Conservation (phyloP, 2,329 filamentous ascomycete genomes). For the Sphaerostilbella broomeana region DNA sequence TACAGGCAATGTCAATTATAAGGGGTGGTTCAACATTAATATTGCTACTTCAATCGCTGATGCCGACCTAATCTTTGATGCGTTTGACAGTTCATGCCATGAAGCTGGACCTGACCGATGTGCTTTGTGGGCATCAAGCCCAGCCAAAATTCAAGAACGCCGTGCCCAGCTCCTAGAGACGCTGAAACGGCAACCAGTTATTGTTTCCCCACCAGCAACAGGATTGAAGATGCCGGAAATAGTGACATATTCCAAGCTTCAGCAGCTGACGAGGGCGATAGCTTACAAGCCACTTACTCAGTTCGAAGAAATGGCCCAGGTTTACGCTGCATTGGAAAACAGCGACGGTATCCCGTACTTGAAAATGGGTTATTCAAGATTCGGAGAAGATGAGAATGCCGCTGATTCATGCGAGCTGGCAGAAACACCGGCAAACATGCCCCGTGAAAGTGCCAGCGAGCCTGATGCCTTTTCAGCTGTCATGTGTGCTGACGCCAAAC, state of each 20-base stretch:
- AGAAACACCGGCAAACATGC: conserved; percentile 24
- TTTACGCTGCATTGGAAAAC: conserved; percentile 37
- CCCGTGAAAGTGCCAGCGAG: conserved; percentile 20
- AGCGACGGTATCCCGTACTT: conserved; percentile 41
- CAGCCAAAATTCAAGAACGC: conserved; percentile 32
- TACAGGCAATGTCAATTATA: conserved; percentile 45
- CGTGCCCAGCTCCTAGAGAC: conserved; percentile 34
- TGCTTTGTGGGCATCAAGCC: conserved; percentile 33
- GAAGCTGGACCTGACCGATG: conserved; percentile 43
- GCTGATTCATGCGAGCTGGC: conserved; percentile 16
- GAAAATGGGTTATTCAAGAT: conserved; percentile 19
- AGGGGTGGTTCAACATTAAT: conserved; percentile 44
- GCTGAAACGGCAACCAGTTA: conserved; percentile 37
- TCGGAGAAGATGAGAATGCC: background rate
- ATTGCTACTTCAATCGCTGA: conserved; percentile 45
- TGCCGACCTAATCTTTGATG: conserved; percentile 46
- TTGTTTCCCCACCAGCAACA: conserved; percentile 27
- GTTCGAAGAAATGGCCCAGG: conserved; percentile 37
- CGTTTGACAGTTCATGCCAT: conserved; percentile 49
- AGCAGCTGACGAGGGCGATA: conserved; percentile 34
- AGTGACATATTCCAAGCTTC: conserved; percentile 44
- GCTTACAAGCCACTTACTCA: conserved; percentile 39
- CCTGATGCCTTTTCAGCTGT: conserved; percentile 39
- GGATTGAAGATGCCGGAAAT: conserved; percentile 39
- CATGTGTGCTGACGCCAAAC: conserved; percentile 38